Conservation (phyloP, 148 eudicot genomes). For the Arctostaphylos glauca region DNA sequence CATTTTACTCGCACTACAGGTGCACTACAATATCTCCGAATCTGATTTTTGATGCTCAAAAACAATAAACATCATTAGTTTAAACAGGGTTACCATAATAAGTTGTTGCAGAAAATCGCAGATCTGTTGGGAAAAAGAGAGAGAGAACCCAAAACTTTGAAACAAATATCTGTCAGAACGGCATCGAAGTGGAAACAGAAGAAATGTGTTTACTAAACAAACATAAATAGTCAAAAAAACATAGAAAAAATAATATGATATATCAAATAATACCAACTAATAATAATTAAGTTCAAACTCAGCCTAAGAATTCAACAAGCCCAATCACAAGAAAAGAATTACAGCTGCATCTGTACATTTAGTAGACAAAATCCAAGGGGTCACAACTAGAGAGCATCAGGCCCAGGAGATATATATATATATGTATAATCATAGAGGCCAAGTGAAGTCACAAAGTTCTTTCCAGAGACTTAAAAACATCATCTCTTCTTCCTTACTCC, state of each 20-base stretch:
- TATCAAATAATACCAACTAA: too few relatives aligned
- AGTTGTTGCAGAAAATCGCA: neutral
- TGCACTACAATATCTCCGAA: too few relatives aligned
- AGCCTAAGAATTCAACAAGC: slow-evolving; percentile 1
- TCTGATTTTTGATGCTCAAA: too few relatives aligned
- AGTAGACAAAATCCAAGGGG: neutral
- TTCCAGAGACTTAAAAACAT: neutral
- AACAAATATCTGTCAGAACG: neutral
- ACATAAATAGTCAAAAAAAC: too few relatives aligned
- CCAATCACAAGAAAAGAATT: neutral
- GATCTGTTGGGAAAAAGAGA: neutral
- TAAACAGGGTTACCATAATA: neutral
- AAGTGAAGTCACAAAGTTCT: slow-evolving; percentile 8
- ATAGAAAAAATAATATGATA: too few relatives aligned
- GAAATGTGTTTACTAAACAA: neutral
- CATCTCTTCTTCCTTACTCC: slow-evolving; percentile 23
- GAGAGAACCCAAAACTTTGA: neutral
- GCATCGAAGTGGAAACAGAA: neutral
- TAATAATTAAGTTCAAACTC: too few relatives aligned
- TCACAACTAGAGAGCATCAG: neutral
- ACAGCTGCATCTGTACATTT: slow-evolving; percentile 15
- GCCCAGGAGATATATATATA: neutral
- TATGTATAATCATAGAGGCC: neutral
- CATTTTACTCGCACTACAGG: too few relatives aligned
- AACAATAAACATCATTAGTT: neutral